Percentiles rank a stretch among this genome's conserved stretches.
Evolutionary conservation across 2,329 filamentous ascomycete species (phyloP).

Genomic region (Pseudomassariella vexata): DNA sequence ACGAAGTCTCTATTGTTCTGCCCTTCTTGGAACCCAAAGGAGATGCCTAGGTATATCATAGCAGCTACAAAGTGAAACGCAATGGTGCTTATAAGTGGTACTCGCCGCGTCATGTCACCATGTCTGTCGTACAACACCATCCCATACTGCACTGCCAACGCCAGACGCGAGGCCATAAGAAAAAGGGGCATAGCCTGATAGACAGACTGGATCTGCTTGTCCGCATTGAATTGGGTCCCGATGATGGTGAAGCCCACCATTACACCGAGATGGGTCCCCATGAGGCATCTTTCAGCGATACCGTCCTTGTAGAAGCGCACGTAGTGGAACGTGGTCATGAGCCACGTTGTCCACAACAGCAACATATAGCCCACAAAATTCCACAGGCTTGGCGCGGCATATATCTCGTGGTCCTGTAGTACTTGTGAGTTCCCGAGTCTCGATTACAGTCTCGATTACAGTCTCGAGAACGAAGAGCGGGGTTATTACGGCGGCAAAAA

Average conservation of each 20-base stretch:
- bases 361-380: constrained; percentile 50
- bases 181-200: constrained; percentile 39
- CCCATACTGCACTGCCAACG: constrained; percentile 48
- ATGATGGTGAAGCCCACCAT: constrained; percentile 62
- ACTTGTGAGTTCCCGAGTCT: neutral
- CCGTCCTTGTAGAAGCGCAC: constrained; percentile 60
- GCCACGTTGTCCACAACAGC: constrained; percentile 64
- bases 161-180: constrained; percentile 44
- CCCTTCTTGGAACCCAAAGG: constrained; percentile 28
- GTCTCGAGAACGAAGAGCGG: no score
- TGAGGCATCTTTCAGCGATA: constrained; percentile 54
- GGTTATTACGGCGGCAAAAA: constrained; percentile 43
- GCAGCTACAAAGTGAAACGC: constrained; percentile 26
- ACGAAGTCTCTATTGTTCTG: constrained; percentile 28
- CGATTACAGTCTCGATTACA: no score
- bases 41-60: constrained; percentile 34
- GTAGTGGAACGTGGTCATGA: constrained; percentile 57
- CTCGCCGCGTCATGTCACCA: constrained; percentile 26
- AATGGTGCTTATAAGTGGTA: constrained; percentile 32
- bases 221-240: constrained; percentile 38
- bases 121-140: constrained; percentile 37
- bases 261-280: constrained; percentile 54
- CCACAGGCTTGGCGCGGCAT: constrained; percentile 11
- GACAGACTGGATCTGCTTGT: constrained; percentile 27
- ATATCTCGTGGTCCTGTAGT: constrained; percentile 21